phyloP scores from a whole-genome alignment of 176 grass and related monocot species.

The Ampelocalamus luodianensis region DNA sequence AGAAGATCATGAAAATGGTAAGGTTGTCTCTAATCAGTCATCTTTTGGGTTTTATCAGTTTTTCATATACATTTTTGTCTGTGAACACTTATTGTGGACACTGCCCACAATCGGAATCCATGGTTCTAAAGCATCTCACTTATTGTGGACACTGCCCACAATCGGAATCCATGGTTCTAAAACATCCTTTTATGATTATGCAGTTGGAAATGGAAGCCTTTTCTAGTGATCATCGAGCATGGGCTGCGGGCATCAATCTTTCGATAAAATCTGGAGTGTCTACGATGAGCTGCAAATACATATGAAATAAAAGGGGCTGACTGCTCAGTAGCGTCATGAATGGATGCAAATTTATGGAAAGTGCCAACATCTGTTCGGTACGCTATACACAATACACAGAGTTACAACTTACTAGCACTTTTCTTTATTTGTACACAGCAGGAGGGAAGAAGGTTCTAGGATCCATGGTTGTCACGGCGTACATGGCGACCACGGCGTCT shows the following conservation, averaged over 20 bases:
- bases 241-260: neutral
- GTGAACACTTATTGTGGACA: neutral
- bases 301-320: neutral
- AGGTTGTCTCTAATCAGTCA: neutral
- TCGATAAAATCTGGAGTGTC: neutral
- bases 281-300: neutral
- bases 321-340: neutral
- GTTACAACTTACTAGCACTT: neutral
- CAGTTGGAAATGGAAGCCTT: neutral
- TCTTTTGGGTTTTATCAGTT: neutral
- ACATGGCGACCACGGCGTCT: too few species aligned
- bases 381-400: neutral
- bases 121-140: neutral
- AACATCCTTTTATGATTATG: neutral
- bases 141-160: neutral
- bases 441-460: neutral
- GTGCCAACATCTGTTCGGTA: neutral
- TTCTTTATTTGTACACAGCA: neutral
- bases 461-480: neutral
- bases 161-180: neutral
- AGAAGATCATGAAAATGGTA: conserved; percentile 13
- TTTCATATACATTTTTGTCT: neutral
- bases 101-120: neutral
- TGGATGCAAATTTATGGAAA: neutral
- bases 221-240: neutral